Evolutionary conservation across 495 filamentous ascomycete genomes (phyloP), one percentile per base, ranked within the genome.

Genomic region (Pyrenula aspistea): DNA sequence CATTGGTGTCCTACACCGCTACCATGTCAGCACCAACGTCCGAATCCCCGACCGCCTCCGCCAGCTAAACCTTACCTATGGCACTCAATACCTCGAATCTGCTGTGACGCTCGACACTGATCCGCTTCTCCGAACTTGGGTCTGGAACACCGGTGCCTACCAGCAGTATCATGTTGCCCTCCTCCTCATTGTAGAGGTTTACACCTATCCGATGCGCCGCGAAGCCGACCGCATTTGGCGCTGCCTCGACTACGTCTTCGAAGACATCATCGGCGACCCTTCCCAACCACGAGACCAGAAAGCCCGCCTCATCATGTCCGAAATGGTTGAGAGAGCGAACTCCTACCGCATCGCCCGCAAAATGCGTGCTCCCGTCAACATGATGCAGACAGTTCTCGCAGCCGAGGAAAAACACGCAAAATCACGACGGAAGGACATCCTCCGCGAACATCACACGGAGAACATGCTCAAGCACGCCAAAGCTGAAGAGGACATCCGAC

Each of bases 181-280:
- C 1, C 68, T 77, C 12, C 62, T 79, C 42, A 59, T 77, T 12
- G 59, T 67, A 21, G 77, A 80, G 59, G 56, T 78, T n/a, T 84
- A 77, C 64, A 75, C 76, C 22, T 74, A 76, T 53, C 82, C 83
- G 0, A 67, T 78, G 57, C 73, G 74, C 53, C 69, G 67, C 55
- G 70, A 81, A 49, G 81, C 81, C 21, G 72, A 76, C 25, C 74
- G 83, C 23, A 83, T 88, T 52, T 89, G 86, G 86, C 67, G 70
- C 3, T 85, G 81, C 57, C 71, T 89, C 11, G 84, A 88, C 62
- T 87, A 83, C 63, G 81, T 86, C 50, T 89, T 87, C 60, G 75
- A 59, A 60, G 22, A 20, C 22, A 42, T 42, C 31, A 15, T 42
- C 15, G 31, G 31, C 15, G 50, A 52, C 22, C 50, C 50, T 24